Conservation (phyloP, 225 moss, liverwort and hornwort species). For the Straminergon stramineum region DNA sequence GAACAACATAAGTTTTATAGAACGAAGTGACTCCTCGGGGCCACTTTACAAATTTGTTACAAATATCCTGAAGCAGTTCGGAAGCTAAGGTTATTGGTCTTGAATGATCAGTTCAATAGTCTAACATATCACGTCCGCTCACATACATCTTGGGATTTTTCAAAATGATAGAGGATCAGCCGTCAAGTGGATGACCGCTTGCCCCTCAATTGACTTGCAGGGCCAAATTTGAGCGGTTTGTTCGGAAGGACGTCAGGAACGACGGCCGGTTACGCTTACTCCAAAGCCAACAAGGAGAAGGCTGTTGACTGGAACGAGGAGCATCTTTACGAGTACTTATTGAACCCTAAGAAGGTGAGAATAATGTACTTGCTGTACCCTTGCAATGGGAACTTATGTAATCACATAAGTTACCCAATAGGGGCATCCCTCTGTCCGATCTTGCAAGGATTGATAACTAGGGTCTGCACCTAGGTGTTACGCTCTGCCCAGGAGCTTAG, state of each 20-base stretch:
- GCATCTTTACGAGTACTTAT: conserved; percentile 65
- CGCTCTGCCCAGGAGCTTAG: not conserved
- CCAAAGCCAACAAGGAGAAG: conserved; percentile 75
- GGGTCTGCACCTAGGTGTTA: not conserved
- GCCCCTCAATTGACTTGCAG: conserved; percentile 8
- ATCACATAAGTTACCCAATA: not conserved
- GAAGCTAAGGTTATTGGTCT: not conserved
- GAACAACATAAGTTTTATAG: not conserved
- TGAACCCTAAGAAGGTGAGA: conserved; percentile 74
- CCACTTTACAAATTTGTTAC: not conserved
- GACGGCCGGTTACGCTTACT: conserved; percentile 65
- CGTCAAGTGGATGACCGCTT: not conserved
- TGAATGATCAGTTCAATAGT: not conserved
- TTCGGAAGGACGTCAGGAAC: conserved; percentile 75
- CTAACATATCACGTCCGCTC: not conserved
- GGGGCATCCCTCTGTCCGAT: not conserved
- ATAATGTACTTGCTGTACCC: not conserved
- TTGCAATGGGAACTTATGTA: not conserved
- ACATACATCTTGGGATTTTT: not conserved
- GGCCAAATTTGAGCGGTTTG: conserved; percentile 67
- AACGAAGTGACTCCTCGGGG: not conserved
- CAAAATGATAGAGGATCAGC: not conserved
- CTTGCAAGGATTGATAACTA: not conserved
- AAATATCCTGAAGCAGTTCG: not conserved
- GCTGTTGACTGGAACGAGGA: conserved; percentile 77